These are phyloP conservation scores for Barnettozyma botsteinii DNA, from an alignment of 805 yeast genomes.

Conservation along the genomic window DNA sequence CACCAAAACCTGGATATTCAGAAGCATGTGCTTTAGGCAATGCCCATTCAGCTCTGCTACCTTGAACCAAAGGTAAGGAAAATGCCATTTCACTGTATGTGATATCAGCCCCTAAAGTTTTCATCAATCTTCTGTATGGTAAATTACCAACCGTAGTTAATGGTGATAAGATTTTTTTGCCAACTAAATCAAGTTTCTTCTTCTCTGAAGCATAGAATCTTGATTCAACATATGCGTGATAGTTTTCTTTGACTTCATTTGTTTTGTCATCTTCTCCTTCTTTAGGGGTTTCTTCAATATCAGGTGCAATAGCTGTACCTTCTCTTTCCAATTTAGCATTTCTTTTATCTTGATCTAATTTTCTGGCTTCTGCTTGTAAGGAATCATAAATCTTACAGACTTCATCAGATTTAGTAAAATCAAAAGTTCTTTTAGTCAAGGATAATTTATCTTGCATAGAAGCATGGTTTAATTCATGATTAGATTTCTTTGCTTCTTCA, in stretches of 20 bases:
- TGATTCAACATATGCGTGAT: slow-evolving; percentile 62
- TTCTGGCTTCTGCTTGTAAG: slow-evolving; percentile 35
- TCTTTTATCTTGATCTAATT: slow-evolving; percentile 31
- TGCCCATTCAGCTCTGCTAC: slow-evolving; percentile 96
- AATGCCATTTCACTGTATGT: slow-evolving; percentile 97
- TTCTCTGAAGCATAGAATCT: slow-evolving; percentile 78
- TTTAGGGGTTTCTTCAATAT: slow-evolving; percentile 21
- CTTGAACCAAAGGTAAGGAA: slow-evolving; percentile 78
- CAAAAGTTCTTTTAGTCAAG: slow-evolving; percentile 47
- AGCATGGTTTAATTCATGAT: slow-evolving; percentile 62
- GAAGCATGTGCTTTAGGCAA: slow-evolving; percentile 79
- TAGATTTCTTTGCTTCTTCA: slow-evolving; percentile 29
- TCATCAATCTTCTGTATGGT: slow-evolving; percentile 92
- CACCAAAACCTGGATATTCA: slow-evolving; percentile 87
- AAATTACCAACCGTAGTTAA: slow-evolving; percentile 96
- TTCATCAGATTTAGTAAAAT: slow-evolving; percentile 50
- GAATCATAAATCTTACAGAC: slow-evolving; percentile 63
- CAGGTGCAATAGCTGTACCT: too few relatives aligned
- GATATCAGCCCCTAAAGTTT: slow-evolving; percentile 81
- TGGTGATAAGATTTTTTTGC: slow-evolving; percentile 89
- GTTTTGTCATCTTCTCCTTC: slow-evolving; percentile 10
- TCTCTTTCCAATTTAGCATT: slow-evolving; percentile 22
- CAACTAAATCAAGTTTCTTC: slow-evolving; percentile 57
- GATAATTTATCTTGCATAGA: slow-evolving; percentile 33
- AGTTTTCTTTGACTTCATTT: slow-evolving; percentile 29